phyloP scores from a whole-genome alignment of 225 moss, liverwort and hornwort genomes.

The Marchantia paleacea region DNA sequence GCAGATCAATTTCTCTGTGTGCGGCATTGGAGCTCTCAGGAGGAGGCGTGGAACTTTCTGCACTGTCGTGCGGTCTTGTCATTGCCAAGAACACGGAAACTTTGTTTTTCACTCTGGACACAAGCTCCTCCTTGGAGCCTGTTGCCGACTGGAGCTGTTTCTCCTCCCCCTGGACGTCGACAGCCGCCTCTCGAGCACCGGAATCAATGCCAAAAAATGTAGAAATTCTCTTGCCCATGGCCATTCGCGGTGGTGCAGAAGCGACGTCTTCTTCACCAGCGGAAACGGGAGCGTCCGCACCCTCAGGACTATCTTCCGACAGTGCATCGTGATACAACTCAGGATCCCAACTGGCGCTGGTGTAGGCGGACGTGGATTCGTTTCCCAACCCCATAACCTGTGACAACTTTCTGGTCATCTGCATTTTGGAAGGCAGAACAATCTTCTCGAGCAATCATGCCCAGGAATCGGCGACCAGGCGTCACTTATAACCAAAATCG shows the following conservation, averaged over 20 bases:
- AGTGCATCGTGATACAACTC: background rate
- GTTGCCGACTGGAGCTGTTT: background rate
- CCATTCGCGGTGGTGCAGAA: background rate
- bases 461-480: too few relatives aligned
- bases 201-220: background rate
- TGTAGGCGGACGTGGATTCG: conserved; percentile 23
- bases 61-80: background rate
- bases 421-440: background rate
- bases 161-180: background rate
- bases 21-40: background rate
- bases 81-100: conserved; percentile 31
- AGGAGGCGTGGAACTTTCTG: background rate
- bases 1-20: conserved; percentile 21
- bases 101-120: conserved; percentile 22
- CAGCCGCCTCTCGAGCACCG: background rate
- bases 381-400: conserved; percentile 23
- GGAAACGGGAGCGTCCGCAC: too few relatives aligned
- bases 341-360: conserved; percentile 6
- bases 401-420: background rate
- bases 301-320: background rate
- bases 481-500: too few relatives aligned
- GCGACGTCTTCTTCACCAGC: background rate
- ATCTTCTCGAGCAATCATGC: background rate
- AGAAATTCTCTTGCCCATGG: background rate
- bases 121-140: background rate